phyloP scores from a whole-genome alignment of 345 rosid species.

The Populus pruinosa region DNA sequence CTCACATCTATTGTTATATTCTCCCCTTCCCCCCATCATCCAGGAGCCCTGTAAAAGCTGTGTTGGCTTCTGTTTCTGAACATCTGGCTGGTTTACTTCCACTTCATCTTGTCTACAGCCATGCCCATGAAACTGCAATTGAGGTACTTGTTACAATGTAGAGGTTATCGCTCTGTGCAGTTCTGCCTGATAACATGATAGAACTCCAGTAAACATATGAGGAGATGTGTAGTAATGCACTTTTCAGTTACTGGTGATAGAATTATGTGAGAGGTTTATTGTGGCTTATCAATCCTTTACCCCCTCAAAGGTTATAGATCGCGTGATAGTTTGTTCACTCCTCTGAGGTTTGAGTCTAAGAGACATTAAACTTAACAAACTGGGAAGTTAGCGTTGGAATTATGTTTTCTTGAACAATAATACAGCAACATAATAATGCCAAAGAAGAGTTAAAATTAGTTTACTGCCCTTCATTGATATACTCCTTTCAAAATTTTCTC shows the following conservation, averaged over 20 bases:
- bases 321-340: background rate
- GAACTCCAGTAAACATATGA: background rate
- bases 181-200: conserved; percentile 6
- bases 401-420: background rate
- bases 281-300: background rate
- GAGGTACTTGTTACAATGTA: conserved; percentile 49
- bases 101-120: conserved; percentile 91
- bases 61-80: conserved; percentile 86
- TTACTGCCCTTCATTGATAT: background rate
- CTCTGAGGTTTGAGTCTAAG: background rate
- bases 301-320: background rate
- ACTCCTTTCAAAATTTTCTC: background rate
- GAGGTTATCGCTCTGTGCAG: background rate
- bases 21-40: background rate
- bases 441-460: background rate
- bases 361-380: background rate
- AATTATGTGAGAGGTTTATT: background rate
- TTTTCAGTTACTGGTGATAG: background rate
- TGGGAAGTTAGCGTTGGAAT: background rate
- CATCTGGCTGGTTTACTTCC: conserved; percentile 97
- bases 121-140: conserved; percentile 90
- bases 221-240: background rate
- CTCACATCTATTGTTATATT: conserved; percentile 1
- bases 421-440: background rate
- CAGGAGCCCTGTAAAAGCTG: conserved; percentile 91